Evolutionary conservation across 2,329 filamentous ascomycete genomes (phyloP).

Genomic region (Aureobasidium lini): DNA sequence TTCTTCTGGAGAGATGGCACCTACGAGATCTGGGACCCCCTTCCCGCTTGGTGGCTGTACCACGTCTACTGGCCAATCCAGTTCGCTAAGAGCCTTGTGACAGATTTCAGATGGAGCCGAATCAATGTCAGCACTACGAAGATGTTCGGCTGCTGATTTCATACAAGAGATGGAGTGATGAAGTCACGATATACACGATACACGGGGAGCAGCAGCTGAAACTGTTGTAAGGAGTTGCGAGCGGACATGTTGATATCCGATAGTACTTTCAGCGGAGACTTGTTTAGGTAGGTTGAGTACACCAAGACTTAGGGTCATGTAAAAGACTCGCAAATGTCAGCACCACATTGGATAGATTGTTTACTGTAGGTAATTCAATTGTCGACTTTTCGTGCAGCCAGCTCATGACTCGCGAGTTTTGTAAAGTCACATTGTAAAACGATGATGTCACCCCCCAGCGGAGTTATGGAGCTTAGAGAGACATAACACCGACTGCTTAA

Average conservation of each 20-base stretch:
- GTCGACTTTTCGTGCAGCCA: not conserved
- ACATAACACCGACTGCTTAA: not conserved
- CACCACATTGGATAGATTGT: too few relatives aligned
- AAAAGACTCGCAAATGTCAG: not conserved
- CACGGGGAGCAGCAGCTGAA: not conserved
- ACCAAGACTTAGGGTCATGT: not conserved
- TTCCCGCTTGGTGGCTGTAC: conserved; percentile 45
- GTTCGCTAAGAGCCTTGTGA: conserved; percentile 41
- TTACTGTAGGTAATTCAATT: too few relatives aligned
- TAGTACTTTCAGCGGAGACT: not conserved
- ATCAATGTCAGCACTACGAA: conserved; percentile 62
- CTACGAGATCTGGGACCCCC: conserved; percentile 42
- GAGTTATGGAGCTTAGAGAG: not conserved
- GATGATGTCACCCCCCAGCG: not conserved
- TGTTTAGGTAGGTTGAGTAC: not conserved
- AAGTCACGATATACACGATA: not conserved
- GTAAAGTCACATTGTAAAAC: not conserved
- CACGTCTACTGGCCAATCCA: conserved; percentile 47
- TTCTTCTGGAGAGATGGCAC: conserved; percentile 44
- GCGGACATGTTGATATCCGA: not conserved
- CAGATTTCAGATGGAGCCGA: conserved; percentile 52
- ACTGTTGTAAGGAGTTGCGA: not conserved
- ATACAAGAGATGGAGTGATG: not conserved
- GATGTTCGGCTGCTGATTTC: conserved; percentile 40
- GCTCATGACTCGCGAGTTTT: not conserved